Conservation (phyloP, 306 rosid genomes). For the Senna tora region DNA sequence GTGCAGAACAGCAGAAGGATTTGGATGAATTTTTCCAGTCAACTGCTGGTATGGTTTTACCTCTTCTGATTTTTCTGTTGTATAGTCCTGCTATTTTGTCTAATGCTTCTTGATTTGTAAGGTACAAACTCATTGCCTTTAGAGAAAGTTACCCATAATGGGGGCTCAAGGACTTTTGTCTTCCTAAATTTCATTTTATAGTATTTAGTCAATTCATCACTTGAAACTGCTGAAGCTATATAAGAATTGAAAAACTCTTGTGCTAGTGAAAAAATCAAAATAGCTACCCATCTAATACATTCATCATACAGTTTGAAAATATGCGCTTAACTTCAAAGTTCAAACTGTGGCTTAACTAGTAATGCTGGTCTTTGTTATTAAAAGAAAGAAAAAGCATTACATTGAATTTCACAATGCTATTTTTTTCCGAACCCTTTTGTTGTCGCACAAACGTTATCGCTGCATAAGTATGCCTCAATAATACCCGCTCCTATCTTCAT, state of each 20-base stretch:
- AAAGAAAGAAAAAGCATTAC: not conserved
- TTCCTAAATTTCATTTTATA: not conserved
- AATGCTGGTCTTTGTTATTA: not conserved
- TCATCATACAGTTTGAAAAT: not conserved
- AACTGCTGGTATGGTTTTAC: conserved; percentile 68
- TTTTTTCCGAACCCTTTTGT: not conserved
- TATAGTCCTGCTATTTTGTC: not conserved
- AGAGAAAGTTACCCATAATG: not conserved
- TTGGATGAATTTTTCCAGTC: conserved; percentile 87
- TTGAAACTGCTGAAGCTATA: not conserved
- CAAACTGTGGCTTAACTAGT: not conserved
- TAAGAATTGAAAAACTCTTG: not conserved
- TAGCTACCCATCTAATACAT: not conserved
- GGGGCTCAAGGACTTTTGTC: not conserved
- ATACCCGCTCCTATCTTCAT: conserved; percentile 3
- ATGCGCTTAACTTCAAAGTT: conserved; percentile 3
- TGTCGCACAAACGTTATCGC: not conserved
- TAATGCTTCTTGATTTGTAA: conserved; percentile 3
- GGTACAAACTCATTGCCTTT: conserved; percentile 14
- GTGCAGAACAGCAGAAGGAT: conserved; percentile 78
- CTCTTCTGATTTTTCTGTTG: conserved; percentile 4
- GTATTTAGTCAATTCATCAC: conserved; percentile 4
- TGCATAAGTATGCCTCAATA: not conserved
- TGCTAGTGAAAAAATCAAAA: not conserved
- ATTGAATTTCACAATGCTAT: not conserved